A percentile compares a stretch with the other conserved stretches of the same genome.
Evolutionary conservation across 176 grass and related monocot species (phyloP).

Genomic region (Avena atlantica): DNA sequence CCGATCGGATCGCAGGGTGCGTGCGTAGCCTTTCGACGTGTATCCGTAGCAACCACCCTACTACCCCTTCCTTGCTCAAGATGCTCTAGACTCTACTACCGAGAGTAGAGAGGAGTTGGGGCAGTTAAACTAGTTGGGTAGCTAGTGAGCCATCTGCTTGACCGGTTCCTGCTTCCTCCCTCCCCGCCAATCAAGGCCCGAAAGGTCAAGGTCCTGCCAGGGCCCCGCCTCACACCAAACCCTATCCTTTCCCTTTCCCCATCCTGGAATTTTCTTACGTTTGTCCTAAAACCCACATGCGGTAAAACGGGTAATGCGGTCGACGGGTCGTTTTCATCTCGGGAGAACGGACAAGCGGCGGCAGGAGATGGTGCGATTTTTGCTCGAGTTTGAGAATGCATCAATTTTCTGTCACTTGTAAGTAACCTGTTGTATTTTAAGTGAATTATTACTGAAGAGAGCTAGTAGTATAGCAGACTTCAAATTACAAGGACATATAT

Average conservation of each 20-base stretch:
- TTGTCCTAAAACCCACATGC: conserved; percentile 53
- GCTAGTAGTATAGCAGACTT: not conserved
- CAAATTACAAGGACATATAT: not conserved
- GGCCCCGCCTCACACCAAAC: conserved; percentile 33
- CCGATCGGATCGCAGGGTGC: not conserved
- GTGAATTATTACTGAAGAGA: not conserved
- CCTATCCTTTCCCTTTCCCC: conserved; percentile 35
- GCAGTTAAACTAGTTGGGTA: not conserved
- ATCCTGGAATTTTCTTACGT: conserved; percentile 21
- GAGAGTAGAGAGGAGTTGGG: not conserved
- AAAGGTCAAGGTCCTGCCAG: conserved; percentile 39
- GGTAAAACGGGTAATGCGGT: conserved; percentile 27
- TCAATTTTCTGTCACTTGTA: not conserved
- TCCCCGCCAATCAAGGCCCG: conserved; percentile 38
- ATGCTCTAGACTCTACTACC: not conserved
- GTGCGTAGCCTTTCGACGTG: not conserved
- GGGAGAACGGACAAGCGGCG: not conserved
- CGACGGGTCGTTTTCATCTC: conserved; percentile 6
- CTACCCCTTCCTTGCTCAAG: not conserved
- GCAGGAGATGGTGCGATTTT: not conserved
- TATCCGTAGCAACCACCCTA: not conserved
- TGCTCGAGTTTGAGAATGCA: not conserved
- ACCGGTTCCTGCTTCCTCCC: conserved; percentile 28
- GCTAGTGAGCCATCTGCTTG: conserved; percentile 20
- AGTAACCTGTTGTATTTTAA: no score